Percentiles rank a stretch among this genome's conserved stretches.
Conservation (phyloP, 2,329 filamentous ascomycete species). For the Nakataea oryzae region DNA sequence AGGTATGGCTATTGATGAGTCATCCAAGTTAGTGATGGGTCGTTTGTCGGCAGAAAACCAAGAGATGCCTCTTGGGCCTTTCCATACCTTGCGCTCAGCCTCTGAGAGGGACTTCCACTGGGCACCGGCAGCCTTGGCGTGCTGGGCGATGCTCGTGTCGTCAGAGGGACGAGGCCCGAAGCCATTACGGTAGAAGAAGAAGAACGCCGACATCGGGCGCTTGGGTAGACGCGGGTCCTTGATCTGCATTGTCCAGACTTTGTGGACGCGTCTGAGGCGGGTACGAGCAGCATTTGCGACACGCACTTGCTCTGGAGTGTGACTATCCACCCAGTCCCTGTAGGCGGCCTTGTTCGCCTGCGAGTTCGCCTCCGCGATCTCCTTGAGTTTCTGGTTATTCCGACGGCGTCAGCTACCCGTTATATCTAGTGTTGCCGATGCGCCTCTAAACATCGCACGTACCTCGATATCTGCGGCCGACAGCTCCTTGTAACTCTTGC, state of each 20-base stretch:
- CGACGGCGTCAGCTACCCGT: background rate
- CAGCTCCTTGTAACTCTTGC: conserved; percentile 25
- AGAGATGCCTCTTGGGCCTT: too few relatives aligned
- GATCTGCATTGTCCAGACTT: conserved; percentile 20
- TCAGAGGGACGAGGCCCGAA: conserved; percentile 7
- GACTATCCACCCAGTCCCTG: conserved; percentile 37
- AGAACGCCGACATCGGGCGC: conserved; percentile 19
- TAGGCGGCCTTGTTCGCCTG: conserved; percentile 25
- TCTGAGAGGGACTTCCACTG: conserved; percentile 33
- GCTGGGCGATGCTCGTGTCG: conserved; percentile 8
- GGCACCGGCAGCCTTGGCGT: conserved; percentile 13
- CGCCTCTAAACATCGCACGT: conserved; percentile 10
- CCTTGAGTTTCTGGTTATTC: conserved; percentile 23
- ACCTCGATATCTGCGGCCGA: conserved; percentile 32
- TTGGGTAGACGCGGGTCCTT: conserved; percentile 38
- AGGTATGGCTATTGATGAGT: conserved; percentile 19
- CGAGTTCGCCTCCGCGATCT: conserved; percentile 26
- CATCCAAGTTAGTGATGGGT: background rate
- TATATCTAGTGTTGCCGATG: background rate
- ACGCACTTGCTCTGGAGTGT: conserved; percentile 26
- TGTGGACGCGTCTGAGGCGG: conserved; percentile 24
- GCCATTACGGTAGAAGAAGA: conserved; percentile 22
- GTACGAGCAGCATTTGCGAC: conserved; percentile 37
- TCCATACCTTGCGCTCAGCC: conserved; percentile 30
- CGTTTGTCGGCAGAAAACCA: background rate